A percentile compares a stretch with the other conserved stretches of the same genome.
These are phyloP conservation scores for Diaporthe ampelina DNA, from an alignment of 2,329 filamentous ascomycete genomes.

Conservation along the genomic window DNA sequence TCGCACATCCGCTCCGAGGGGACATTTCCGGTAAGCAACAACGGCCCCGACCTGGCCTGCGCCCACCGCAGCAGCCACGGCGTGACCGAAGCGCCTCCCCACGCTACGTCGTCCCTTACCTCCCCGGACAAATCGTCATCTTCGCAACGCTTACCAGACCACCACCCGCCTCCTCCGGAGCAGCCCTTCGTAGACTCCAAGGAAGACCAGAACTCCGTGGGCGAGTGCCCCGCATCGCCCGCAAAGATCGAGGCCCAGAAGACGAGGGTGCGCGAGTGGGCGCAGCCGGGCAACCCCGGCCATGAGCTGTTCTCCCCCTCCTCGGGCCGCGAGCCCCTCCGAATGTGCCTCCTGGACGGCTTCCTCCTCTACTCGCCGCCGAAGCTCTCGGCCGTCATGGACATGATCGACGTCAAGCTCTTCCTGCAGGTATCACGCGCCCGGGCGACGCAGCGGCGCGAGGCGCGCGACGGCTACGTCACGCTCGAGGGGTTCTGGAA, in stretches of 20 bases:
- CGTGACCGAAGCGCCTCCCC: constrained; percentile 32
- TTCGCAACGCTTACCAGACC: constrained; percentile 44
- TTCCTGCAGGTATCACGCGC: constrained; percentile 80
- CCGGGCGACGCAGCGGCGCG: constrained; percentile 74
- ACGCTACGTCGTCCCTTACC: background rate
- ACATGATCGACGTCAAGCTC: constrained; percentile 79
- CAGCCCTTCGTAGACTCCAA: constrained; percentile 67
- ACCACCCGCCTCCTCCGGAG: constrained; percentile 35
- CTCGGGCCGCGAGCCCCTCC: constrained; percentile 47
- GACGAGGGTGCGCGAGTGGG: constrained; percentile 62
- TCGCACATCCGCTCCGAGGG: constrained; percentile 79
- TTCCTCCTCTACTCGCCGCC: constrained; percentile 82
- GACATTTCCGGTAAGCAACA: constrained; percentile 69
- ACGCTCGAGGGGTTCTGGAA: constrained; percentile 93
- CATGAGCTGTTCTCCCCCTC: constrained; percentile 50
- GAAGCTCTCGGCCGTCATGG: constrained; percentile 66
- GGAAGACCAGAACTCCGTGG: constrained; percentile 75
- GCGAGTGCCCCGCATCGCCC: constrained; percentile 65
- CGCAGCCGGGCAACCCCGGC: constrained; percentile 59
- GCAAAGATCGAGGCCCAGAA: constrained; percentile 61
- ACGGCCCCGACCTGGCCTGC: constrained; percentile 47
- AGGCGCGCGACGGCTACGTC: constrained; percentile 81
- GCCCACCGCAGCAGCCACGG: constrained; percentile 49
- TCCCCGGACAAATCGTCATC: constrained; percentile 48
- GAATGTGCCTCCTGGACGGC: constrained; percentile 85